phyloP scores from a whole-genome alignment of 345 rosid species.

The Pistacia atlantica region DNA sequence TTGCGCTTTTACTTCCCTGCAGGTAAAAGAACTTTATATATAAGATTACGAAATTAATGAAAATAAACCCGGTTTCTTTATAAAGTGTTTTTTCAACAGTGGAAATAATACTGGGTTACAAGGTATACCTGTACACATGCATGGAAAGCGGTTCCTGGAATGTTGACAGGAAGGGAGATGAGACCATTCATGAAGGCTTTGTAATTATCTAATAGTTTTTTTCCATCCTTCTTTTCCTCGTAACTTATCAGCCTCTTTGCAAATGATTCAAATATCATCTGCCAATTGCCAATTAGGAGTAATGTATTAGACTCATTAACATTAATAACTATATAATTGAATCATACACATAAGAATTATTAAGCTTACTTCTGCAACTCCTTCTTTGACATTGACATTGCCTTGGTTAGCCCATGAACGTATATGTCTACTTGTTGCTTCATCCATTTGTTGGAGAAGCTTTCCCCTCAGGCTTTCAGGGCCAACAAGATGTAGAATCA shows the following conservation, averaged over 20 bases:
- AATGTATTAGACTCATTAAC: no score
- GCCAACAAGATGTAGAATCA: slow-evolving; percentile 37
- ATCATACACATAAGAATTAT: no score
- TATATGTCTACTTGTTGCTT: slow-evolving; percentile 1
- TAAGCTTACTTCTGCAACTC: no score
- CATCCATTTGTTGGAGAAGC: slow-evolving; percentile 29
- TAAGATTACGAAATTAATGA: no score
- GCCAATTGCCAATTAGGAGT: not conserved
- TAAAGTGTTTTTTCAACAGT: no score
- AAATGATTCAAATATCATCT: slow-evolving; percentile 33
- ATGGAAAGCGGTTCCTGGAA: slow-evolving; percentile 39
- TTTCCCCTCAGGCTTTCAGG: slow-evolving; percentile 30
- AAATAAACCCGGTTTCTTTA: not conserved
- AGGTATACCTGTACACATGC: slow-evolving; percentile 28
- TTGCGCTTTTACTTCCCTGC: slow-evolving; percentile 19
- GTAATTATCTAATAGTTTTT: slow-evolving; percentile 16
- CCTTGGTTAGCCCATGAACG: not conserved
- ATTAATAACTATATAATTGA: not conserved
- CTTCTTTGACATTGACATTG: no score
- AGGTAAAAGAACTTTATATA: no score
- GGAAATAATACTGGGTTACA: no score
- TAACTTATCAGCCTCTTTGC: slow-evolving; percentile 29
- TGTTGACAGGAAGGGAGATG: slow-evolving; percentile 32
- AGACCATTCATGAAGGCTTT: slow-evolving; percentile 24
- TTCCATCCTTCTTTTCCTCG: slow-evolving; percentile 17